Base-by-base conservation (phyloP, 331 rosid species). In the Malus hybrid region DNA sequence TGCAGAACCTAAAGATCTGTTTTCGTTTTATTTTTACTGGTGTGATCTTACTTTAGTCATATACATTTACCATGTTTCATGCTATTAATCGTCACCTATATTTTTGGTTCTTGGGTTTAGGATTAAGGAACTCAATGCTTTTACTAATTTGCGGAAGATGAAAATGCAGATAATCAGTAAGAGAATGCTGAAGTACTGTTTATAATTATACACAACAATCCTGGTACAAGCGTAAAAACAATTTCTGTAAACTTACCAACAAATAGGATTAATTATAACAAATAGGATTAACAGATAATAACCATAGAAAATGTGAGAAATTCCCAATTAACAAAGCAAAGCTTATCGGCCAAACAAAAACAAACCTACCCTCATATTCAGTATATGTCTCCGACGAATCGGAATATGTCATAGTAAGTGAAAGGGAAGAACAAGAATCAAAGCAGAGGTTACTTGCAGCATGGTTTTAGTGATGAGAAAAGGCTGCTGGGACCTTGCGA, bases 371-470 rank as follows among this genome's bases (percentile, higher is more conserved):
- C 19, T 48, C 74, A 69, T 29, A 50, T 54, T 48, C 16, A 44
- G n/a, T 29, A 5, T 8, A 50, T 28, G 24, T 69, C 19, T 70
- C 62, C 28, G 22, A 70, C 3, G 3, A 18, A 29, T 19, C 0
- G 13, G 29, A 50, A 12, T 20, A 50, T 48, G 70, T 54, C 18
- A 76, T 32, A 67, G 7, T n/a, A 59, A 69, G 8, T 65, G 36
- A 57, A 79, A 22, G n/a, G 34, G 61, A 50, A 31, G 61, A 18
- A 29, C 14, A 9, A 61, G 31, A 44, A 70, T 60, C 7, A 72
- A 44, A 69, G 59, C 65, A 22, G 80, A 76, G 73, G 63, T 71
- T 39, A 77, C 65, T 63, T 16, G 76, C 63, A 36, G 73, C 24
- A 65, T 27, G 27, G 73, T 66, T 29, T 19, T 68, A 50, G 75